A percentile compares a stretch with the other conserved stretches of the same genome.
These are phyloP conservation scores for Obelidium mucronatum DNA, from an alignment of 192 early-diverging fungal genomes.

Conservation along the genomic window DNA sequence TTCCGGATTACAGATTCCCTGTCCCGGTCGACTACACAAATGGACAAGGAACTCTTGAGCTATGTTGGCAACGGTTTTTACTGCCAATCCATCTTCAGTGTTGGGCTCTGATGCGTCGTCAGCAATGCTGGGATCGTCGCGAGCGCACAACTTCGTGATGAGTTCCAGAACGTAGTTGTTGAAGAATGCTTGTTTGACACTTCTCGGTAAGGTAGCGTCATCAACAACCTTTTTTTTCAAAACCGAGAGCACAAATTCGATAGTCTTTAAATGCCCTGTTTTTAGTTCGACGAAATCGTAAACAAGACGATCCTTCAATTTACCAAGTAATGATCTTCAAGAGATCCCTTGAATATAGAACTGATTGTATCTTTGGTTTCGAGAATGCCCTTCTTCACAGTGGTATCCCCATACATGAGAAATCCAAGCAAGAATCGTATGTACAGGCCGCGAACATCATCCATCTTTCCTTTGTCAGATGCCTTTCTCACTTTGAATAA, in stretches of 20 bases:
- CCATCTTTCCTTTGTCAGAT: slow-evolving; percentile 36
- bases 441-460: slow-evolving; percentile 75
- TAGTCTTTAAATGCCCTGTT: slow-evolving; percentile 41
- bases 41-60: slow-evolving; percentile 77
- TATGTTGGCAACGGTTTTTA: slow-evolving; percentile 60
- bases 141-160: slow-evolving; percentile 64
- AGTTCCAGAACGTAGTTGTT: slow-evolving; percentile 73
- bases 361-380: slow-evolving; percentile 76
- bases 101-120: slow-evolving; percentile 14
- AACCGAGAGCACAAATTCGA: slow-evolving; percentile 65
- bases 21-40: slow-evolving; percentile 73
- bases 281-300: neutral
- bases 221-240: slow-evolving; percentile 68
- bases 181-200: slow-evolving; percentile 72
- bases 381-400: slow-evolving; percentile 73
- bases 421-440: slow-evolving; percentile 82
- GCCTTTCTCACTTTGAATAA: slow-evolving; percentile 52
- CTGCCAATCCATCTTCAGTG: slow-evolving; percentile 3
- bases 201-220: slow-evolving; percentile 66
- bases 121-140: slow-evolving; percentile 41
- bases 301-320: neutral
- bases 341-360: slow-evolving; percentile 71
- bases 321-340: slow-evolving; percentile 73
- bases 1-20: slow-evolving; percentile 78
- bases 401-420: slow-evolving; percentile 71